Conservation (phyloP, 331 rosid species). For the Pyrus hybrid region DNA sequence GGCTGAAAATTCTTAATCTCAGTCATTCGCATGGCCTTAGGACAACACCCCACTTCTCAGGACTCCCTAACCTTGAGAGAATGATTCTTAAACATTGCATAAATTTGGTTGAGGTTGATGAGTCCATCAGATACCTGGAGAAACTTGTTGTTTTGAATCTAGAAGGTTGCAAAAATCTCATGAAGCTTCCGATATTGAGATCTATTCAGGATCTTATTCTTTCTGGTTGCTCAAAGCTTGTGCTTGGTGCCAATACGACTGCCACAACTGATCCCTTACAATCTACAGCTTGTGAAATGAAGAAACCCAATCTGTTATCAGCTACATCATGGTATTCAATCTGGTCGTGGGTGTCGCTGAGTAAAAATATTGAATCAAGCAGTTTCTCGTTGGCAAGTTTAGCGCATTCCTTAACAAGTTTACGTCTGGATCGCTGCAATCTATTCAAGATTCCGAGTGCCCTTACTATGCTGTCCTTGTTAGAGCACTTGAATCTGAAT, state of each 20-base stretch:
- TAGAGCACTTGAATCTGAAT: background rate
- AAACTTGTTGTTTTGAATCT: background rate
- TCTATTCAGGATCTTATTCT: background rate
- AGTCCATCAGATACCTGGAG: background rate
- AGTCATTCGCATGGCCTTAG: too few species aligned
- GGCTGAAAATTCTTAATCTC: background rate
- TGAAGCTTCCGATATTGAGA: background rate
- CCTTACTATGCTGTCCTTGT: background rate
- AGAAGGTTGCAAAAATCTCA: background rate
- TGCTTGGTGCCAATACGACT: background rate
- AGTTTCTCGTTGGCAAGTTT: background rate
- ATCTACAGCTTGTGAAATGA: background rate
- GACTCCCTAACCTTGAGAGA: too few species aligned
- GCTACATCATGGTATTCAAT: background rate
- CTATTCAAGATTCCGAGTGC: background rate
- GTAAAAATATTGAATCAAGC: background rate
- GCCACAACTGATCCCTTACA: background rate
- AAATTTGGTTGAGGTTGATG: background rate
- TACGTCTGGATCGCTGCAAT: background rate
- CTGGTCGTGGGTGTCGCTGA: background rate
- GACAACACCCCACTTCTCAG: too few species aligned
- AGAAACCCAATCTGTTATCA: background rate
- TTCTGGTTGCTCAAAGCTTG: slow-evolving; percentile 4
- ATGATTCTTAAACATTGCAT: background rate
- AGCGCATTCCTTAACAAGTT: background rate